Base-by-base conservation (phyloP, 495 filamentous ascomycete genomes). In the Penicillium cosmopolitanum region DNA sequence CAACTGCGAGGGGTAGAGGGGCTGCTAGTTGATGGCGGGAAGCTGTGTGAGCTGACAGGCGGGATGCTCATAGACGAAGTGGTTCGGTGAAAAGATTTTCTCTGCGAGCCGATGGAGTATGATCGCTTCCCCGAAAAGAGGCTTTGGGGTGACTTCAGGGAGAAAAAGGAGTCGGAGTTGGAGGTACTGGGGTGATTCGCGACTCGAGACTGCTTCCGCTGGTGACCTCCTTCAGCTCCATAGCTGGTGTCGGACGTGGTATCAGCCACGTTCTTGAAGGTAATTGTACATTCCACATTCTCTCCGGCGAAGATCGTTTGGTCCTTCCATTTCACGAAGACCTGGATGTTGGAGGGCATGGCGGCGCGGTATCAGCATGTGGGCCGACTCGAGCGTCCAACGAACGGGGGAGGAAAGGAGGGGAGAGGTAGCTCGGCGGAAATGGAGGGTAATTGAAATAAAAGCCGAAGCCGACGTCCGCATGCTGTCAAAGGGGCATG, bases 261-360 rank as follows among this genome's bases (percentile, higher is more conserved):
- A 47, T 79, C 75, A 21, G 90, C 85, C 58, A 93, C 83, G 69
- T 98, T 98, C 76, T 89, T 94, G 77, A 98, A 98, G 43, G 91
- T 97, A 66, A 98, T 97, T 52, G 85, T 92, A 75, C 95, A 97
- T 76, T 93, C 89, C 66, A 98, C 82, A 65, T 93, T 87, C 77
- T 98, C 95, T 61, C 96, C 96, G 33, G 96, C 91, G 73, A 97
- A 98, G 61, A 98, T 92, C 47, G 88, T 92, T 72, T 88, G 86
- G 67, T 90, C 91, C 71, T 89, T 90, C 91, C 89, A 98, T 76
- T 89, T 86, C 70, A 98, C 90, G 67, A 93, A 98, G 73, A 97
- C 94, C 66, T 91, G 88, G 67, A 98, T 93, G 78, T 96, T 83
- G 58, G 80, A 79, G 66, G 77, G 71, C 78, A 81, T 80, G 68